These are phyloP conservation scores for Smittium culicis DNA, from an alignment of 371 early-diverging fungal species.

Conservation along the genomic window DNA sequence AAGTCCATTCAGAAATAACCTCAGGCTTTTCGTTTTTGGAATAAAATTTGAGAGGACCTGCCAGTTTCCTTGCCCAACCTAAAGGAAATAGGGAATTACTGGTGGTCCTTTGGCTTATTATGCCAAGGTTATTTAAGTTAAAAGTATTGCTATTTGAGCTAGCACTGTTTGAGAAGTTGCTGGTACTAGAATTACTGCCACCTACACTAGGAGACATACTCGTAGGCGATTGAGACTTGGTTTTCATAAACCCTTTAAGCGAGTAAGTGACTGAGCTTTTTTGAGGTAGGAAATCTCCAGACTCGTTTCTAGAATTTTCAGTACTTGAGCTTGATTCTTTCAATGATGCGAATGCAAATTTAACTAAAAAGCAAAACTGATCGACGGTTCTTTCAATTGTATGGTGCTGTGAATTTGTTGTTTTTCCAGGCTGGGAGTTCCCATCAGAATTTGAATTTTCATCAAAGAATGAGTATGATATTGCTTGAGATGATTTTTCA, in stretches of 20 bases:
- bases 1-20: conserved; percentile 19
- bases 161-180: neutral
- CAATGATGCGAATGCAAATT: neutral
- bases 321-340: neutral
- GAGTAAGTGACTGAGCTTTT: neutral
- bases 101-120: neutral
- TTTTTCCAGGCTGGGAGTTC: neutral
- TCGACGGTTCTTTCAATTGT: neutral
- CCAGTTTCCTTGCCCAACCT: conserved; percentile 27
- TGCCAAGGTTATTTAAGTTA: neutral
- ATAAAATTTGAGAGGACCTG: conserved; percentile 23
- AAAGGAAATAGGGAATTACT: conserved; percentile 17
- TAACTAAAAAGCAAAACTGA: neutral
- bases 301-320: neutral
- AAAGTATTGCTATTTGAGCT: neutral
- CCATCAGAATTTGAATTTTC: neutral
- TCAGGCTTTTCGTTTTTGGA: conserved; percentile 24
- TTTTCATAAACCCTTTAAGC: neutral
- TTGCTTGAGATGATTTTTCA: neutral
- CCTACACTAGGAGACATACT: neutral
- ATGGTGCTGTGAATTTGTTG: neutral
- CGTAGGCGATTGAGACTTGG: neutral
- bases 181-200: neutral
- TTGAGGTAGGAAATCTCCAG: neutral
- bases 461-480: neutral